A percentile compares a stretch with the other conserved stretches of the same genome.
These are phyloP conservation scores for Platanthera zijinensis DNA, from an alignment of 106 monocot species.

Conservation along the genomic window DNA sequence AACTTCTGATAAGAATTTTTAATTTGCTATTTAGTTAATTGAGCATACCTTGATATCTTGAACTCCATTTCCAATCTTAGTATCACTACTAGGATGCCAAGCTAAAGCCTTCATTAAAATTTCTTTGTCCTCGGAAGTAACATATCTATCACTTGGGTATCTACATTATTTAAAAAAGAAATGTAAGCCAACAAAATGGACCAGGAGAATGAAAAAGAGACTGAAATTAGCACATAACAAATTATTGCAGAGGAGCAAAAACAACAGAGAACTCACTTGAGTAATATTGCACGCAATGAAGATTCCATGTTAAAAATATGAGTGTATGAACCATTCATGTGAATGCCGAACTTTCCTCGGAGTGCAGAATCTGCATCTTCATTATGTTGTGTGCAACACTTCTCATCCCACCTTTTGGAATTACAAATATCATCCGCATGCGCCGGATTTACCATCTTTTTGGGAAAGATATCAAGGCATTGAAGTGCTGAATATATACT, in stretches of 20 bases:
- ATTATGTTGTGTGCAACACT: slow-evolving; percentile 2
- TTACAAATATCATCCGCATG: background rate
- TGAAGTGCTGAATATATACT: slow-evolving; percentile 2
- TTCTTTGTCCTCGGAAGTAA: slow-evolving; percentile 36
- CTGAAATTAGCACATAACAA: background rate
- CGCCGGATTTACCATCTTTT: background rate
- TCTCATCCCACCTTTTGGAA: background rate
- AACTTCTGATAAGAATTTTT: background rate
- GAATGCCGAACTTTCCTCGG: slow-evolving; percentile 2
- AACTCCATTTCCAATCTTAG: slow-evolving; percentile 52
- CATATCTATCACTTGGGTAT: slow-evolving; percentile 35
- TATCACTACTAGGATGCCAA: slow-evolving; percentile 54
- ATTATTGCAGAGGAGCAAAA: background rate
- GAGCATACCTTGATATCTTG: slow-evolving; percentile 55
- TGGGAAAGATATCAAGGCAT: background rate
- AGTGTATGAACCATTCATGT: slow-evolving; percentile 13
- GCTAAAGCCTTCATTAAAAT: slow-evolving; percentile 40
- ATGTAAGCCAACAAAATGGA: background rate
- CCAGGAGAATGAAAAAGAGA: background rate
- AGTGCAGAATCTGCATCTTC: background rate
- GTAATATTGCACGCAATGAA: slow-evolving; percentile 36
- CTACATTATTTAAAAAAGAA: slow-evolving; percentile 21
- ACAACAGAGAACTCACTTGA: slow-evolving; percentile 30
- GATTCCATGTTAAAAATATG: slow-evolving; percentile 37
- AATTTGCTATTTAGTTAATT: background rate